Percentiles rank a stretch among this genome's conserved stretches.
Evolutionary conservation across 495 filamentous ascomycete species (phyloP).

Genomic region (Podospora comata): DNA sequence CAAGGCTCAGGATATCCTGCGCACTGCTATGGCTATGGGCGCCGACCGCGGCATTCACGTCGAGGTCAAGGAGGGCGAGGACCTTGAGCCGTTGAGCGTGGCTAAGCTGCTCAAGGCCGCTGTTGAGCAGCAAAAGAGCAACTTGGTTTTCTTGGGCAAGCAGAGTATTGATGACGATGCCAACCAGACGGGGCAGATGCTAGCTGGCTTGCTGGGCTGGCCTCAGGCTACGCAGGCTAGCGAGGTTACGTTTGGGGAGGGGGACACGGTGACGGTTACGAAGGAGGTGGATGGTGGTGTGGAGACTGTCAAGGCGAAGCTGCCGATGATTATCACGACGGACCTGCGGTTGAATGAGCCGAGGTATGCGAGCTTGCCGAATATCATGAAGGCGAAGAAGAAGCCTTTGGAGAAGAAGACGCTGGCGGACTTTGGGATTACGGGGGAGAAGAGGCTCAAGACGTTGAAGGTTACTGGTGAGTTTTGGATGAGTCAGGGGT

Average conservation of each 20-base stretch:
- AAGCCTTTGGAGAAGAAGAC: constrained; percentile 93
- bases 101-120: constrained; percentile 82
- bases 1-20: constrained; percentile 80
- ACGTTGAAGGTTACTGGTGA: constrained; percentile 78
- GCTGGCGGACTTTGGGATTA: constrained; percentile 73
- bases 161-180: constrained; percentile 97
- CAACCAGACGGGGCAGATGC: constrained; percentile 96
- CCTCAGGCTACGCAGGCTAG: constrained; percentile 89
- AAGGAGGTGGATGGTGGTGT: constrained; percentile 93
- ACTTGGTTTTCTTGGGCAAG: constrained; percentile 91
- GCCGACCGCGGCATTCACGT: constrained; percentile 89
- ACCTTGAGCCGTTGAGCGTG: constrained; percentile 82
- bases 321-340: constrained; percentile 92
- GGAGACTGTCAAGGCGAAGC: constrained; percentile 77
- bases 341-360: constrained; percentile 95
- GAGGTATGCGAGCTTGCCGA: constrained; percentile 88
- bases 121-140: constrained; percentile 76
- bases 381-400: constrained; percentile 99
- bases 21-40: constrained; percentile 98
- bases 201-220: constrained; percentile 89
- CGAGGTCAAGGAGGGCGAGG: constrained; percentile 61
- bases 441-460: constrained; percentile 73
- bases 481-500: constrained; percentile 29
- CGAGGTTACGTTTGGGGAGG: constrained; percentile 68
- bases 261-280: constrained; percentile 63